Evolutionary conservation across 345 rosid species (phyloP), one percentile per base, ranked within the genome.

Genomic region (Ricinus communis): DNA sequence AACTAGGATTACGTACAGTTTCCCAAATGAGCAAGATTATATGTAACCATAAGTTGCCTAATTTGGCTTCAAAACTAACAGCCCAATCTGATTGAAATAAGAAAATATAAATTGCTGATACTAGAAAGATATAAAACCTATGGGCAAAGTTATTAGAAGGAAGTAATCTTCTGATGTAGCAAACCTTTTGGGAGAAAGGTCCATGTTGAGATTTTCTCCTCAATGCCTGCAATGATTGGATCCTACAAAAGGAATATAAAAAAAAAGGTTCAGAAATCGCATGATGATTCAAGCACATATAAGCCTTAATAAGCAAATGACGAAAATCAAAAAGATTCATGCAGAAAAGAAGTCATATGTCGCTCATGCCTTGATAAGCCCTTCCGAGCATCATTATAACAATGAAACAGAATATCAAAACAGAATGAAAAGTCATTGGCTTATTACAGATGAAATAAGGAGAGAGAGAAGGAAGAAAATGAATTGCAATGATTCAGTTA

Each of bases 101-200:
- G 5, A 22, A 24, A 22, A 5, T 13, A 22, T 24, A 22, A 51
- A 2, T 51, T n/a, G 21, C 0, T 19, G 28, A 36, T 41, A 55
- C 0, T 10, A 40, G 16, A n/a, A 40, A 24, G 30, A 21, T 14
- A 40, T 28, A 33, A n/a, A n/a, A n/a, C 9, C 13, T 0, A 52
- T 19, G 73, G 16, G 47, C 8, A 46, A 65, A 13, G 2, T 9
- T 59, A 52, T 38, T 18, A 25, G n/a, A 0, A 64, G 30, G n/a
- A 38, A 66, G 41, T 12, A 43, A 6, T 12, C 2, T 30, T 51
- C 33, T 16, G 36, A 51, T 15, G 71, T 50, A 24, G 33, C 30
- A 53, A 63, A 94, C 96, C 98, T 90, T 88, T 94, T 68, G 97
- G 98, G 62, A 94, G 98, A 74, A 94, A 94, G 36, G 98, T 86